These are phyloP conservation scores for Emericellopsis terricola DNA, from an alignment of 495 filamentous ascomycete genomes.

Conservation along the genomic window DNA sequence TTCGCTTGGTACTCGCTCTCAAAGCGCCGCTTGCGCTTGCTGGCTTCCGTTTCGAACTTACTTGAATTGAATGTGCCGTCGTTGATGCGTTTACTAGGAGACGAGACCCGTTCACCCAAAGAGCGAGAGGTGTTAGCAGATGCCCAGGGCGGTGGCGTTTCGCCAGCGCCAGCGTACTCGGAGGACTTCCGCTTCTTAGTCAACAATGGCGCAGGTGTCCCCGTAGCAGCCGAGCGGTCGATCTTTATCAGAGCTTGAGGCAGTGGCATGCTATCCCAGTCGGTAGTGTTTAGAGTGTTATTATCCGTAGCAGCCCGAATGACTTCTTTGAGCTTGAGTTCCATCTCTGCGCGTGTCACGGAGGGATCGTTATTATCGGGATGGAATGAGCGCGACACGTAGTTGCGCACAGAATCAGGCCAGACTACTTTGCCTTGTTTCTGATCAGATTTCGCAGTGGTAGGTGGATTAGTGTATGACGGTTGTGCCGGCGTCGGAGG, in stretches of 20 bases:
- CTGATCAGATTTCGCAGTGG: constrained; percentile 8
- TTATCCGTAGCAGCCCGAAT: constrained; percentile 64
- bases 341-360: constrained; percentile 51
- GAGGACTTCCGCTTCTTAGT: constrained; percentile 71
- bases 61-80: constrained; percentile 36
- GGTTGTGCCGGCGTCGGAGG: constrained; percentile 3
- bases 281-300: constrained; percentile 44
- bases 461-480: constrained; percentile 8
- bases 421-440: constrained; percentile 47
- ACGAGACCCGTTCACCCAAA: constrained; percentile 63
- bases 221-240: constrained; percentile 33
- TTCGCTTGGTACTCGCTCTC: constrained; percentile 46
- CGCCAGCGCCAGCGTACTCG: constrained; percentile 29
- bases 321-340: constrained; percentile 65
- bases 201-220: constrained; percentile 6
- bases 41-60: constrained; percentile 80
- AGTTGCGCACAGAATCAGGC: constrained; percentile 56
- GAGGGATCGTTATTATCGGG: constrained; percentile 46
- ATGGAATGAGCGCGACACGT: constrained; percentile 73
- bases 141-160: constrained; percentile 50
- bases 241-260: constrained; percentile 71
- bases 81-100: constrained; percentile 36
- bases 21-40: constrained; percentile 78
- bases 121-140: constrained; percentile 40
- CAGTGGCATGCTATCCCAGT: constrained; percentile 74